Evolutionary conservation across 1,139 yeast genomes (phyloP), one percentile per base, ranked within the genome.

Genomic region (Scheffersomyces cryptocercus): DNA sequence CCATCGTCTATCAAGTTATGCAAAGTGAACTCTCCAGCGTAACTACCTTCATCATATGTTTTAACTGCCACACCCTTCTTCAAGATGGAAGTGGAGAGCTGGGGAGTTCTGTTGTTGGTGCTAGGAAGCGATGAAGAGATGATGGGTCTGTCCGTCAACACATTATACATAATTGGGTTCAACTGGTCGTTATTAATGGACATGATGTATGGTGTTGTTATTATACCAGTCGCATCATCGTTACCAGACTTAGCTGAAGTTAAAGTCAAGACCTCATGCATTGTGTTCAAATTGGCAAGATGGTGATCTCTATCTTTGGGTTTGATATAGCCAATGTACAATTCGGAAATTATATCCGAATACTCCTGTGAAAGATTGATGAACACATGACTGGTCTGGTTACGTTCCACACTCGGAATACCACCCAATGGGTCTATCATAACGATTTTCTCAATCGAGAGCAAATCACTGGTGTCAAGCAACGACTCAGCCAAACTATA

Each of bases 61-160:
- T 67, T 67, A 0, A 93, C 87, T 7, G 82, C 77, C 37, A 87
- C 75, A 0, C 99, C 99, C 48, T 80, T 82, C 46, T 91, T 84
- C 8, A 91, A 62, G 2, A 93, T 81, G 0, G 97, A 87, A 0
- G 99, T 93, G 24, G 84, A 79, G 13, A 85, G 63, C 33, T 73
- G 74, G 0, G 88, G 88, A 0, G 90, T 84, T 40, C 82, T 70
- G 41, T 74, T 71, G 47, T 80, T 76, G n/a, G 82, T 70, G 35
- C 88, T 82, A 0, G 99, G 98, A 36, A 93, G 70, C 0, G 98
- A 91, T 0, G 97, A 89, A 0, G 97, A 89, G 12, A 93, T 84
- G n/a, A 89, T 77, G 1, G 98, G 90, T 43, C 98, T 72, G 61
- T 93, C 98, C 0, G 99, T 93, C 34, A 93, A 70, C 7, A 93